Base-by-base conservation (phyloP, 345 rosid genomes). In the Kandelia obovata region DNA sequence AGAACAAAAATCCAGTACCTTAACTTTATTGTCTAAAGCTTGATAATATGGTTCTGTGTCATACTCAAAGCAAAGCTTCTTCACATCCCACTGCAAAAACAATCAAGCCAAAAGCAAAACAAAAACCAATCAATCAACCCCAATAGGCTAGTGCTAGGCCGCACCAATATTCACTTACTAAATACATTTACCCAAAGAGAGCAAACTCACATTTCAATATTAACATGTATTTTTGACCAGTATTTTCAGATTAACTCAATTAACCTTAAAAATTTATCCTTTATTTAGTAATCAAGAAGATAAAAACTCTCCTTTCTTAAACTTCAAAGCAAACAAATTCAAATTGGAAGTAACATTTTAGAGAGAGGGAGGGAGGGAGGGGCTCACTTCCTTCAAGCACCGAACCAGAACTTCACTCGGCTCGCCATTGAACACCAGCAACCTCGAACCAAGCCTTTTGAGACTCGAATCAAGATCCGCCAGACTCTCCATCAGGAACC, bases 21-120 rank as follows among this genome's bases (percentile, higher is more conserved):
- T 88, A 8, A 91, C 90, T 81, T 74, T 84, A 30, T 47, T 34
- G 79, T 89, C 92, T 52, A 94, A 51, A 60, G 84, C 89, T 79
- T 84, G 98, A 78, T 91, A 94, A 79, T 94, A 89, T 0, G 96
- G 95, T 31, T 94, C 96, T 1, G 92, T 87, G 66, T 94, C 98
- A 77, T 81, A 82, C 70, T 94, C 98, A 72, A 84, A 88, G 83
- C 96, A 94, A 61, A 94, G 90, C 68, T 67, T 91, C 53, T 84
- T 75, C 67, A 91, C 83, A 53, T 89, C 70, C 97, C 96, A 94
- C 96, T 92, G 72, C 77, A 72, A 74, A 20, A 71, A 70, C 58
- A 70, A 61, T 17, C n/a, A 61, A 47, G 26, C 56, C 28, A 46
- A 61, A 7, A 25, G 7, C 49, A 28, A 37, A 31, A 9, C n/a